These are phyloP conservation scores for Trypanosoma vivax DNA, from an alignment of 208 protist genomes.

Conservation along the genomic window DNA sequence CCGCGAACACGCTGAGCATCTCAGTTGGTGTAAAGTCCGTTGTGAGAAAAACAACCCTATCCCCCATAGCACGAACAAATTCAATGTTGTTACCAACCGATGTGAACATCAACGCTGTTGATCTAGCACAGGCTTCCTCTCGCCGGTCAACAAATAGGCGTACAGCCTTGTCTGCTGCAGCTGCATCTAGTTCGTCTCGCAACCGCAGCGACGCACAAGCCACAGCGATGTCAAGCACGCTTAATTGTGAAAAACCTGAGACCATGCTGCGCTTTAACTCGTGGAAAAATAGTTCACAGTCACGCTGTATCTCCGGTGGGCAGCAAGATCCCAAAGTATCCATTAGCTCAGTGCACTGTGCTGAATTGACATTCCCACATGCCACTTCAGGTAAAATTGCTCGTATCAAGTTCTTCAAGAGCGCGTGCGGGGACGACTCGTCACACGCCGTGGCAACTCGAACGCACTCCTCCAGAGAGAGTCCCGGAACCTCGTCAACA, in stretches of 20 bases:
- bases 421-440: conserved; percentile 27
- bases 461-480: conserved; percentile 77
- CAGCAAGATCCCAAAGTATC: conserved; percentile 38
- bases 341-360: conserved; percentile 54
- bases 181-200: conserved; percentile 11
- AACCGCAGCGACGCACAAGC: conserved; percentile 45
- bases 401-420: conserved; percentile 41
- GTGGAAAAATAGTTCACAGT: conserved; percentile 19
- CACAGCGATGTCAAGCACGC: conserved; percentile 62
- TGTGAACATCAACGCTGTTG: conserved; percentile 64
- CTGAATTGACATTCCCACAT: conserved; percentile 19
- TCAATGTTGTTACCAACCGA: conserved; percentile 24
- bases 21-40: conserved; percentile 75
- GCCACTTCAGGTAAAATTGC: conserved; percentile 30
- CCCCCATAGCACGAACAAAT: conserved; percentile 47
- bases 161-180: conserved; percentile 25
- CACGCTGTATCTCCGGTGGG: conserved; percentile 7
- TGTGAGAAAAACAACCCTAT: conserved; percentile 64
- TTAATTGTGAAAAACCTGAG: conserved; percentile 25
- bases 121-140: conserved; percentile 48
- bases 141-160: conserved; percentile 27
- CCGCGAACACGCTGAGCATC: conserved; percentile 64
- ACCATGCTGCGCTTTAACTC: conserved; percentile 17
- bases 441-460: conserved; percentile 45
- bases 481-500: conserved; percentile 37